A percentile compares a stretch with the other conserved stretches of the same genome.
Evolutionary conservation across 2,329 filamentous ascomycete genomes (phyloP).

Genomic region (Aspergillus neoniger): DNA sequence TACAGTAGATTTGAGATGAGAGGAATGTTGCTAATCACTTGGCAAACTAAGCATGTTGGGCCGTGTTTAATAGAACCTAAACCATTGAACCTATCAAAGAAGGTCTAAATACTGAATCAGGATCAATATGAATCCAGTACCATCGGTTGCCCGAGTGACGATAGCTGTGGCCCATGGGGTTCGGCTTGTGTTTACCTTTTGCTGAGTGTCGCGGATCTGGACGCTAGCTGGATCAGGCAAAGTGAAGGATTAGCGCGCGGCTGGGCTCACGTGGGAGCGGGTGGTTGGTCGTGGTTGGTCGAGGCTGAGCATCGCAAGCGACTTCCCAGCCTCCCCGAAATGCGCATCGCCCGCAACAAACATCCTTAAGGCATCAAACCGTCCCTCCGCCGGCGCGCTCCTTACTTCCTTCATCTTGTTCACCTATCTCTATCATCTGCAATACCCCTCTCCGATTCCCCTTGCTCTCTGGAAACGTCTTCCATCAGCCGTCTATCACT

Average conservation of each 20-base stretch:
- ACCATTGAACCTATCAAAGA: not conserved
- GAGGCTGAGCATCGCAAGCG: conserved; percentile 19
- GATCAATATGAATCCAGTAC: too few relatives aligned
- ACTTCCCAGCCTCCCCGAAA: conserved; percentile 27
- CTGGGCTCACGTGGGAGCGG: conserved; percentile 29
- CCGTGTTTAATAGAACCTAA: too few relatives aligned
- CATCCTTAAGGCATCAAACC: conserved; percentile 31
- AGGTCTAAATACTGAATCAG: too few relatives aligned
- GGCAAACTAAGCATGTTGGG: too few relatives aligned
- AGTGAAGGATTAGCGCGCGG: conserved; percentile 23
- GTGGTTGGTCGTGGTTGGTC: conserved; percentile 24
- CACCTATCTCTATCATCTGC: conserved; percentile 19
- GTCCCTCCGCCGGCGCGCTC: conserved; percentile 15
- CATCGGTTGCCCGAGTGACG: conserved; percentile 26
- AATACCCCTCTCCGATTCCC: conserved; percentile 1
- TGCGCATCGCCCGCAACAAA: conserved; percentile 24
- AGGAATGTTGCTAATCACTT: too few relatives aligned
- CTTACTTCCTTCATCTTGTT: conserved; percentile 21
- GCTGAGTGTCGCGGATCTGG: conserved; percentile 12
- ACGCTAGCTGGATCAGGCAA: conserved; percentile 19
- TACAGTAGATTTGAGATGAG: too few relatives aligned
- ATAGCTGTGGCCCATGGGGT: conserved; percentile 14
- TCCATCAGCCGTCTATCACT: conserved; percentile 10
- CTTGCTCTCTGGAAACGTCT: conserved; percentile 17
- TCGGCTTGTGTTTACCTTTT: conserved; percentile 25